phyloP scores from a whole-genome alignment of 352 stramenopile genomes.

The Phytopythium delawarense region DNA sequence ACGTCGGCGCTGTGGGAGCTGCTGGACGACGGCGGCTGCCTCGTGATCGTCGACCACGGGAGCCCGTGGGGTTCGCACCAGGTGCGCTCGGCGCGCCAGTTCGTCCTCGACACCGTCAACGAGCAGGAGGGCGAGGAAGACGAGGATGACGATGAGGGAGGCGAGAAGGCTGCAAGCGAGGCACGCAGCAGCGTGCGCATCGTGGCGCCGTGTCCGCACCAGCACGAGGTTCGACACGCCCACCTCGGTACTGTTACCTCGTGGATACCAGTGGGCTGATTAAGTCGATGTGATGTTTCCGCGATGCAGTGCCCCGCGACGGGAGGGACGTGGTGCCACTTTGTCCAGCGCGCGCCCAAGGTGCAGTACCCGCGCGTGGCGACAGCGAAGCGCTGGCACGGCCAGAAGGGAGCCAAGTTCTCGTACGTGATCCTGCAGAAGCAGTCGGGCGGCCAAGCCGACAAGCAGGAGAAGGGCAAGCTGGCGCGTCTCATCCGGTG shows the following conservation, averaged over 20 bases:
- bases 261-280: neutral
- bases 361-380: conserved; percentile 69
- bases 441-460: conserved; percentile 19
- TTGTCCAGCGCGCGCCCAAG: conserved; percentile 74
- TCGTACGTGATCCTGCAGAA: conserved; percentile 85
- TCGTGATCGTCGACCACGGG: conserved; percentile 78
- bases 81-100: conserved; percentile 81
- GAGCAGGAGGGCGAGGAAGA: conserved; percentile 26
- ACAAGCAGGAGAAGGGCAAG: conserved; percentile 15
- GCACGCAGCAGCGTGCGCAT: conserved; percentile 33
- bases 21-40: conserved; percentile 60
- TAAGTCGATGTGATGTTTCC: conserved; percentile 1
- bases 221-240: conserved; percentile 40
- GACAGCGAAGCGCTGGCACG: conserved; percentile 78
- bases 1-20: conserved; percentile 79
- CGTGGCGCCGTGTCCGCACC: conserved; percentile 73
- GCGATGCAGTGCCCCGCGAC: conserved; percentile 48
- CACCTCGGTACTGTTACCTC: neutral
- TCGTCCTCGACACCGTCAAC: conserved; percentile 71
- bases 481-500: conserved; percentile 25
- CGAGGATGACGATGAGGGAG: conserved; percentile 6
- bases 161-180: neutral
- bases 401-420: conserved; percentile 85
- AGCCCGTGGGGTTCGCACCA: conserved; percentile 81
- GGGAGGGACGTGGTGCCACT: conserved; percentile 82